phyloP scores from a whole-genome alignment of 768 basidiomycete species.

The Boletus reticuloceps region DNA sequence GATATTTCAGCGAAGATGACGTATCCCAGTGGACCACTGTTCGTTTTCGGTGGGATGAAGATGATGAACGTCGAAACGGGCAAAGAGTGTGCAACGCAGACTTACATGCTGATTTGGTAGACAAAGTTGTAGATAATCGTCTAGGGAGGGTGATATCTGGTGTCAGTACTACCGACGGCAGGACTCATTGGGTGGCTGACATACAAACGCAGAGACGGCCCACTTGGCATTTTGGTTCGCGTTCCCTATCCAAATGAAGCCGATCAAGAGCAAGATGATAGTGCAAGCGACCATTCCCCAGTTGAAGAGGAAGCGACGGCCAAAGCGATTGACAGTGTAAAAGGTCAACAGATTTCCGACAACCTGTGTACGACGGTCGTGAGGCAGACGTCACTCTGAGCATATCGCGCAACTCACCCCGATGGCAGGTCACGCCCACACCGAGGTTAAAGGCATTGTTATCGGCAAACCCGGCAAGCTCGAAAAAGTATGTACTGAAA shows the following conservation, averaged over 20 bases:
- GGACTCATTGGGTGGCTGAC: neutral
- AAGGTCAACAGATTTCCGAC: conserved; percentile 27
- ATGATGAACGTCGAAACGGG: neutral
- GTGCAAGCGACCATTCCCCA: conserved; percentile 28
- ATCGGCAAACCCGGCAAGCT: conserved; percentile 32
- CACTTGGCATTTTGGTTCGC: conserved; percentile 14
- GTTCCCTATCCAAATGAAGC: conserved; percentile 26
- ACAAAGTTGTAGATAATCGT: conserved; percentile 32
- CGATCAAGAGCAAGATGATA: conserved; percentile 22
- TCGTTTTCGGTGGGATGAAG: no score
- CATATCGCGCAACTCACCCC: conserved; percentile 10
- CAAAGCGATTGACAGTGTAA: conserved; percentile 22
- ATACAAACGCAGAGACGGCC: conserved; percentile 22
- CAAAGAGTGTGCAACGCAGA: neutral
- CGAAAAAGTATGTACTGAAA: conserved; percentile 35
- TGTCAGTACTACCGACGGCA: neutral
- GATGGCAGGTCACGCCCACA: conserved; percentile 26
- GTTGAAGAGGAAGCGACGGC: conserved; percentile 26
- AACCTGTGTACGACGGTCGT: conserved; percentile 8
- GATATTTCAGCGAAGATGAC: conserved; percentile 30
- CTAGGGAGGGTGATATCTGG: neutral
- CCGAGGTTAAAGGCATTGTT: conserved; percentile 33
- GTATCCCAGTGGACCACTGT: conserved; percentile 26
- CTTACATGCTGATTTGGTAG: conserved; percentile 27
- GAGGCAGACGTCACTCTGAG: neutral